Evolutionary conservation across 305 asterid species (phyloP), one percentile per base, ranked within the genome.

Genomic region (Ilex paraguariensis): DNA sequence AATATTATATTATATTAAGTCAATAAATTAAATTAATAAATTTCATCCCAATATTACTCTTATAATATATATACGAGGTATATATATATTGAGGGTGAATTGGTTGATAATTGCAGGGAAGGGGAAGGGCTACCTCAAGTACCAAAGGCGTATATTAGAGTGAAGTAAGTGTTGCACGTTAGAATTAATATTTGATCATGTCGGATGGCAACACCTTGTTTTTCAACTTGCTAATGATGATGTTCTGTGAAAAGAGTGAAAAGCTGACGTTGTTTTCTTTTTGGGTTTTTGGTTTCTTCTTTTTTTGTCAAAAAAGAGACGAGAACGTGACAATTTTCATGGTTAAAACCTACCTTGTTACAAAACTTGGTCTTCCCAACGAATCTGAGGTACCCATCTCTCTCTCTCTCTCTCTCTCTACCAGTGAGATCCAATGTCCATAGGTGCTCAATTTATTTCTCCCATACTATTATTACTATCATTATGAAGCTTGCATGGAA

Each of bases 311-410:
- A 10, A 2, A 67, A 60, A 68, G 73, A 52, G 67, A 62, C 39
- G 60, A 58, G 60, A 69, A 62, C 48, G 60, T 69, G 60, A 69
- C 73, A 62, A 65, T 69, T 59, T 62, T 57, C 68, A 52, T 69
- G 73, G 73, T 69, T 56, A 62, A 69, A 46, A 63, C 73, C n/a
- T 69, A 69, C 65, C 73, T 69, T 15, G 64, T 69, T 46, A 39
- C 50, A 57, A 69, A 63, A 42, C 73, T 69, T 57, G 68, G 64
- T 15, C 73, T 69, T 56, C 49, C 55, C 68, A 57, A 42, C 17
- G 56, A 69, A 52, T 21, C 54, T 63, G 60, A 69, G 73, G 73
- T 67, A 61, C 13, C n/a, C 30, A 31, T 44, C 2, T 14, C 54
- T 55, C 55, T 36, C 42, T 36, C 60, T 31, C 39, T n/a, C 17